These are phyloP conservation scores for Zygosaccharomyces kombuchaensis DNA, from an alignment of 805 yeast species.

Conservation along the genomic window DNA sequence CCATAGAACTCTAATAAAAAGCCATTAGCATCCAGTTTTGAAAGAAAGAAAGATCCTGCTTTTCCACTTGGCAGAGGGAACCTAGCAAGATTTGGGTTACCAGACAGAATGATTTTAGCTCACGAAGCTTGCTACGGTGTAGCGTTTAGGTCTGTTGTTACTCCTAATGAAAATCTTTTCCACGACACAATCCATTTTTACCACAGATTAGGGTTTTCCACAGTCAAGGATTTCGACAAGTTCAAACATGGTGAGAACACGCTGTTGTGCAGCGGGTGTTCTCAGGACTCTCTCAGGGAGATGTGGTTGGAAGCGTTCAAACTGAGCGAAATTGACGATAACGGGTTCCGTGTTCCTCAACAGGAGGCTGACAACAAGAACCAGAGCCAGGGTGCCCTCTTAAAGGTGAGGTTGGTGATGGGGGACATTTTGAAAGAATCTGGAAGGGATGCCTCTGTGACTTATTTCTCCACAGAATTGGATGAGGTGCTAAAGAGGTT, in stretches of 20 bases:
- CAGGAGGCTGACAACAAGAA: constrained; percentile 40
- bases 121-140: constrained; percentile 38
- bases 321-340: constrained; percentile 50
- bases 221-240: constrained; percentile 57
- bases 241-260: constrained; percentile 35
- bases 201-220: constrained; percentile 53
- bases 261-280: constrained; percentile 47
- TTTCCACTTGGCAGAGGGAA: neutral
- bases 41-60: neutral
- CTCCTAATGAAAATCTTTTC: constrained; percentile 46
- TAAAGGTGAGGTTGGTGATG: constrained; percentile 45
- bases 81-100: neutral
- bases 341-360: constrained; percentile 55
- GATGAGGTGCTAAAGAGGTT: constrained; percentile 25
- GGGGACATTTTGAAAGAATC: constrained; percentile 36
- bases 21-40: constrained; percentile 3
- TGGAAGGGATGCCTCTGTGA: constrained; percentile 20
- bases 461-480: constrained; percentile 42
- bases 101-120: constrained; percentile 16
- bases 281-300: constrained; percentile 63
- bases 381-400: constrained; percentile 43
- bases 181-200: constrained; percentile 52
- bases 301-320: constrained; percentile 72
- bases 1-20: constrained; percentile 2
- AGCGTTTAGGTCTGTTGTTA: constrained; percentile 59